Evolutionary conservation across 176 grass and related monocot genomes (phyloP).

Genomic region (Musa beccarii): DNA sequence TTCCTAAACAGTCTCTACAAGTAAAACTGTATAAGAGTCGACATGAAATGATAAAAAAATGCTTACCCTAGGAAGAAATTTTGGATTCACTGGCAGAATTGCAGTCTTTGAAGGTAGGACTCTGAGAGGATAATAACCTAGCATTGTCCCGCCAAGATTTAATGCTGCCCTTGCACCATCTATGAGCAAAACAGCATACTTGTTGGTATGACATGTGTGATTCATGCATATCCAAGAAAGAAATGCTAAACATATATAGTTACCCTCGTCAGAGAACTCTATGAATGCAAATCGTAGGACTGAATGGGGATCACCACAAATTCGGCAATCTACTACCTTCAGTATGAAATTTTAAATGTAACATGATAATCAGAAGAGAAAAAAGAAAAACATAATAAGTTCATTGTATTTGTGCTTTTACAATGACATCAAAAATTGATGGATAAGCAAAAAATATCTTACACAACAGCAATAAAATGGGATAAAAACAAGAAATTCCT

Average conservation of each 20-base stretch:
- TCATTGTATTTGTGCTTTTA: neutral
- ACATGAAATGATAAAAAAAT: neutral
- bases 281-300: slow-evolving; percentile 21
- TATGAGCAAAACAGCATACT: neutral
- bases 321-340: slow-evolving; percentile 20
- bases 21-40: no score
- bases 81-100: slow-evolving; percentile 18
- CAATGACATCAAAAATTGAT: neutral
- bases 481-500: neutral
- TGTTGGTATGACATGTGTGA: neutral
- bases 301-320: slow-evolving; percentile 17
- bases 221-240: neutral
- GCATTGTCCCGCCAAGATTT: slow-evolving; percentile 8
- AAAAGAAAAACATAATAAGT: neutral
- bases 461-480: neutral
- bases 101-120: slow-evolving; percentile 23
- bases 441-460: neutral
- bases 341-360: neutral
- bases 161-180: slow-evolving; percentile 19
- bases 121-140: slow-evolving; percentile 16
- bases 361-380: neutral
- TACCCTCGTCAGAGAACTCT: slow-evolving; percentile 15
- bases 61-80: slow-evolving; percentile 18
- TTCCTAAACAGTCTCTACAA: no score
- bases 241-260: neutral